Conservation (phyloP, 208 protist species). For the Crithidia thermophila region DNA sequence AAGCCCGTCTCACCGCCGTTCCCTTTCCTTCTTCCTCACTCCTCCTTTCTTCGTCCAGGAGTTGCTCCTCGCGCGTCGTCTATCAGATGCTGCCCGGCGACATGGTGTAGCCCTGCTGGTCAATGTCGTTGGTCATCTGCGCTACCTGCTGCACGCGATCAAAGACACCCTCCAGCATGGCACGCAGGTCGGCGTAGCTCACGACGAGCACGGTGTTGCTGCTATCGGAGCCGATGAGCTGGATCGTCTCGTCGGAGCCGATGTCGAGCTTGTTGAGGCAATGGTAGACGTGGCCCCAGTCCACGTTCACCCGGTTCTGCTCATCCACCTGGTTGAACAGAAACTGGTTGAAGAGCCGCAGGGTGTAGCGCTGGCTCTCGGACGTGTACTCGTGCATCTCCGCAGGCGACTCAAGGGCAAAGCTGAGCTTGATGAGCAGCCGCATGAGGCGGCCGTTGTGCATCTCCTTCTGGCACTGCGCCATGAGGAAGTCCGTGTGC, state of each 20-base stretch:
- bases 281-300: slow-evolving; percentile 96
- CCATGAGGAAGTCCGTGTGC: slow-evolving; percentile 89
- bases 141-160: slow-evolving; percentile 77
- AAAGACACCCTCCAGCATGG: slow-evolving; percentile 85
- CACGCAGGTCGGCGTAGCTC: slow-evolving; percentile 94
- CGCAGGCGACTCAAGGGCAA: slow-evolving; percentile 87
- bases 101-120: slow-evolving; percentile 33
- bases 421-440: slow-evolving; percentile 94
- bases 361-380: slow-evolving; percentile 71
- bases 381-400: slow-evolving; percentile 83
- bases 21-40: background rate
- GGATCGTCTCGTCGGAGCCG: slow-evolving; percentile 93
- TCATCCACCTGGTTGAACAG: slow-evolving; percentile 97
- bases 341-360: slow-evolving; percentile 97
- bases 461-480: slow-evolving; percentile 93
- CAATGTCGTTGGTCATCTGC: slow-evolving; percentile 39
- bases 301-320: slow-evolving; percentile 86
- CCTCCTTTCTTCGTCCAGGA: background rate
- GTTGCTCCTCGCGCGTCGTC: background rate
- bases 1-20: too few species aligned
- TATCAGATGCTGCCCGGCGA: slow-evolving; percentile 27
- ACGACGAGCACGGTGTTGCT: slow-evolving; percentile 91
- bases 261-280: slow-evolving; percentile 98
- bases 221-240: slow-evolving; percentile 93
- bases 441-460: slow-evolving; percentile 97